Base-by-base conservation (phyloP, 2,329 filamentous ascomycete species). In the Botrytis fragariae region DNA sequence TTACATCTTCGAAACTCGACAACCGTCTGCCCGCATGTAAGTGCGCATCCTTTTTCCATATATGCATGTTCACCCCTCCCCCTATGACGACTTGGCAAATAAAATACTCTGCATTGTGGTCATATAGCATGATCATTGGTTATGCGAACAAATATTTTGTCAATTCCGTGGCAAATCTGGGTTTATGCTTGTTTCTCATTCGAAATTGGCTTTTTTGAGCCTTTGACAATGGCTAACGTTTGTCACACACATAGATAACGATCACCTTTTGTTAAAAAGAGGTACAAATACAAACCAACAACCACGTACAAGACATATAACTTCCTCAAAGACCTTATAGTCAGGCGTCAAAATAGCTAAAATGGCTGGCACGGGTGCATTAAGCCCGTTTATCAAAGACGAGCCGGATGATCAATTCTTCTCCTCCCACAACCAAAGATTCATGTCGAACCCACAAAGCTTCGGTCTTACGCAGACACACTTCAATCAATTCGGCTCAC, bases 381-480 rank as follows among this genome's bases (percentile, higher is more conserved):
- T 80, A 74, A 85, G 86, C 79, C 87, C 89, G 71, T 92, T 86
- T 82, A 92, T 92, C 83, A 92, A 92, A 84, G 86, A 87, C 83
- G 89, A 92, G 81, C 87, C 88, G 75, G 87, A 91, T 82, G 89
- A 91, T 76, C 87, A 87, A 79, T 84, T 84, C 78, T 90, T 87
- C 83, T 74, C 77, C 69, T 76, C 77, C 22, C 74, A 76, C 73
- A 78, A 79, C 71, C 77, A 79, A 69, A 77, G 79, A 77, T 80
- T 75, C 77, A 80, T 81, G 76, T 77, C 77, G 59, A 73, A 74
- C 45, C 79, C 80, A 51, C 79, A 81, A 75, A 77, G 76, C 48
- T 80, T 79, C 75, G 76, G 75, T 65, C 86, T 89, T 83, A 75
- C 79, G 22, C 86, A 87, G 73, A 87, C 87, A 76, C 80, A 82